A percentile compares a stretch with the other conserved stretches of the same genome.
phyloP scores from a whole-genome alignment of 345 rosid species.

The Orychophragmus violaceus region DNA sequence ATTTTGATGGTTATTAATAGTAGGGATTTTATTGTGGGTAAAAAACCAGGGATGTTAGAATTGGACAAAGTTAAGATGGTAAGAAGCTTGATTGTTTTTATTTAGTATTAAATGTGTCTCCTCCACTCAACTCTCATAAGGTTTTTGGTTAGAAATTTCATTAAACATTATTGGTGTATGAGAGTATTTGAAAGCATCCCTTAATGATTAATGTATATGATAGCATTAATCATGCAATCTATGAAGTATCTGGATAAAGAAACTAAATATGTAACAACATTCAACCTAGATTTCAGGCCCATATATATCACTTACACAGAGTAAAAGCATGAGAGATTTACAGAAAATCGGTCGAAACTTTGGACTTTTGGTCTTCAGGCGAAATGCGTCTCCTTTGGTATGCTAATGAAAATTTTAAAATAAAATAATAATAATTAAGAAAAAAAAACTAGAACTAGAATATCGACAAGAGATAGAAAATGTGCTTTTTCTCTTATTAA shows the following conservation, averaged over 20 bases:
- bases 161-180: not conserved
- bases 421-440: not conserved
- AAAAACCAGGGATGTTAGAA: not conserved
- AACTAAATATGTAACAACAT: no score
- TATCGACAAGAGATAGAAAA: not conserved
- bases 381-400: no score
- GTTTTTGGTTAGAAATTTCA: not conserved
- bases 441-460: not conserved
- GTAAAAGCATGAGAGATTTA: no score
- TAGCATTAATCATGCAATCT: not conserved
- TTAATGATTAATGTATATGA: not conserved
- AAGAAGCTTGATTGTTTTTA: not conserved
- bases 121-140: no score
- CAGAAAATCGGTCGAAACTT: no score
- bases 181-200: not conserved
- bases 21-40: no score
- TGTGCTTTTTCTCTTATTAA: not conserved
- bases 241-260: not conserved
- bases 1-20: no score
- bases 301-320: no score
- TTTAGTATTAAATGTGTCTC: no score
- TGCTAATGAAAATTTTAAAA: no score
- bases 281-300: no score
- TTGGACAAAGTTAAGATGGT: not conserved
- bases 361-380: no score